Evolutionary conservation across 1,139 yeast species (phyloP).

Genomic region (Scheffersomyces parashehatae): DNA sequence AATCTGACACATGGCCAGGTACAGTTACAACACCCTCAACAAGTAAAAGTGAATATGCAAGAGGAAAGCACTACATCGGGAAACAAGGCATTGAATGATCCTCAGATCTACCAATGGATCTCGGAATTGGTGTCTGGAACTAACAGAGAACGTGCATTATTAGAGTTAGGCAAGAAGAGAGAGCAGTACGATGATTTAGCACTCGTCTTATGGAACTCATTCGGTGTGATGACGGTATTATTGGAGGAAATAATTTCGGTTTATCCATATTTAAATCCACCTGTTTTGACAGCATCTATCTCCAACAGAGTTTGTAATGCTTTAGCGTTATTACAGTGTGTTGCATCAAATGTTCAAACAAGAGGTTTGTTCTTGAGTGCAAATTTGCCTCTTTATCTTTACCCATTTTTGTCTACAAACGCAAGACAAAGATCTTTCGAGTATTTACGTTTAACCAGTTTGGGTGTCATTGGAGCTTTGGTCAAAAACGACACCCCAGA

Average conservation of each 20-base stretch:
- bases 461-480: conserved; percentile 95
- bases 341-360: conserved; percentile 92
- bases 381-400: conserved; percentile 86
- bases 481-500: conserved; percentile 96
- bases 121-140: conserved; percentile 87
- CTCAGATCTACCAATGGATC: conserved; percentile 88
- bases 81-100: conserved; percentile 74
- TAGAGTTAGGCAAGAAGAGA: conserved; percentile 89
- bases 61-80: conserved; percentile 6
- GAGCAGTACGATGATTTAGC: conserved; percentile 96
- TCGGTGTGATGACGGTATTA: conserved; percentile 92
- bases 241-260: conserved; percentile 88
- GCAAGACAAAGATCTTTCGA: conserved; percentile 93
- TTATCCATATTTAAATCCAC: conserved; percentile 87
- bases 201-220: conserved; percentile 89
- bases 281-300: conserved; percentile 79
- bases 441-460: conserved; percentile 84
- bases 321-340: conserved; percentile 89
- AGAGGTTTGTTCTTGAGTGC: conserved; percentile 83
- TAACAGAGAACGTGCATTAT: conserved; percentile 85
- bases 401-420: conserved; percentile 90
- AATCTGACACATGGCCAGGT: background rate
- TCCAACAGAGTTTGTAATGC: conserved; percentile 96
- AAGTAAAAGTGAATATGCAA: background rate
- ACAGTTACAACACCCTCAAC: background rate